A percentile compares a stretch with the other conserved stretches of the same genome.
phyloP scores from a whole-genome alignment of 805 yeast genomes.

The Wickerhamomyces hampshirensis region DNA sequence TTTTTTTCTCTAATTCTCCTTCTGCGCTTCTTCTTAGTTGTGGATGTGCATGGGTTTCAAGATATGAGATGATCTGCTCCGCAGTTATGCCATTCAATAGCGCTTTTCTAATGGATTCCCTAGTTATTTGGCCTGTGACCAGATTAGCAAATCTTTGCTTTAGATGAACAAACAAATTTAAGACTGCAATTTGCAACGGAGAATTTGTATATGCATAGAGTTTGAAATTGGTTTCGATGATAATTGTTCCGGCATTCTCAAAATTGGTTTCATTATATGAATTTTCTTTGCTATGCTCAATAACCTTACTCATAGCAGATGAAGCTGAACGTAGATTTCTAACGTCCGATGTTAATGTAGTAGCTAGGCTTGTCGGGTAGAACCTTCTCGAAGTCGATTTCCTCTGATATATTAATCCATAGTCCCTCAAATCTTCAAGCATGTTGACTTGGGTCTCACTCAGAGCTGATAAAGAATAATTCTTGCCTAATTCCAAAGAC shows the following conservation, averaged over 20 bases:
- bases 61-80: slow-evolving; percentile 85
- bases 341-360: slow-evolving; percentile 83
- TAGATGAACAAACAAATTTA: slow-evolving; percentile 82
- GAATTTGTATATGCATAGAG: slow-evolving; percentile 90
- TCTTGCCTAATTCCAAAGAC: slow-evolving; percentile 84
- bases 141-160: slow-evolving; percentile 83
- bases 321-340: slow-evolving; percentile 69
- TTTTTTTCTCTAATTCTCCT: slow-evolving; percentile 58
- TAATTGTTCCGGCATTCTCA: slow-evolving; percentile 59
- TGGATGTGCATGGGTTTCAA: slow-evolving; percentile 90
- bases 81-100: slow-evolving; percentile 87
- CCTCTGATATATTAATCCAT: slow-evolving; percentile 79
- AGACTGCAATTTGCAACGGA: slow-evolving; percentile 89
- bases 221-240: slow-evolving; percentile 91
- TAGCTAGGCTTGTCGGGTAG: slow-evolving; percentile 88
- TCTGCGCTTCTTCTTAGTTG: slow-evolving; percentile 79
- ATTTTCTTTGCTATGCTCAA: slow-evolving; percentile 30
- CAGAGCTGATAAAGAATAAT: slow-evolving; percentile 66
- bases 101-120: slow-evolving; percentile 88
- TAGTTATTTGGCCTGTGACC: slow-evolving; percentile 89
- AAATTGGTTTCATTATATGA: slow-evolving; percentile 11
- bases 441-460: slow-evolving; percentile 78
- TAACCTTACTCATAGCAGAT: slow-evolving; percentile 66
- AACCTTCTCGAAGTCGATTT: slow-evolving; percentile 56
- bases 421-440: slow-evolving; percentile 87